phyloP scores from a whole-genome alignment of 2,329 filamentous ascomycete genomes.

The Talaromyces funiculosus region DNA sequence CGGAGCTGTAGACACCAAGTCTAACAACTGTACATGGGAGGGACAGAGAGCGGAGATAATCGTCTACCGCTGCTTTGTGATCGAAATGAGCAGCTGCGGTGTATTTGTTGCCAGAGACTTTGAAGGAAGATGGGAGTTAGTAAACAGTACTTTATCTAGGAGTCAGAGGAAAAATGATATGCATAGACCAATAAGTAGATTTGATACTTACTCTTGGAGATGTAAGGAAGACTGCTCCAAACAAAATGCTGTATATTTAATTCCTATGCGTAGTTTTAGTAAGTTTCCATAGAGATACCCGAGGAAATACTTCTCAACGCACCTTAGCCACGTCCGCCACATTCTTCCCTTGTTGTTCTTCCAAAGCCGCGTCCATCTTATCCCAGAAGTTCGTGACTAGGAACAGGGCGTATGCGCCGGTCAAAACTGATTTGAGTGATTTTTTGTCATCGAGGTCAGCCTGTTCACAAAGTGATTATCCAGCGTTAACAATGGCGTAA shows the following conservation, averaged over 20 bases:
- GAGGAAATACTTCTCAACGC: neutral
- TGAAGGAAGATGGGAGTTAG: neutral
- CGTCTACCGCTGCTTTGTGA: conserved; percentile 51
- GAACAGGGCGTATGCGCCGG: conserved; percentile 47
- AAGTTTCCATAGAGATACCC: neutral
- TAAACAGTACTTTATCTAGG: neutral
- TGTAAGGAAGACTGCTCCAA: conserved; percentile 23
- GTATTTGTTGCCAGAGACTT: conserved; percentile 28
- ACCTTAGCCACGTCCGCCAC: conserved; percentile 27
- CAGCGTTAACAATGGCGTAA: neutral
- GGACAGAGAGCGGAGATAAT: conserved; percentile 46
- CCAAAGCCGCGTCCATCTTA: conserved; percentile 23
- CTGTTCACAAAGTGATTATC: conserved; percentile 23
- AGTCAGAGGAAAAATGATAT: neutral
- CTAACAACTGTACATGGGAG: conserved; percentile 50
- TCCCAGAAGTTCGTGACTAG: conserved; percentile 38
- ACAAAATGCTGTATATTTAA: conserved; percentile 23
- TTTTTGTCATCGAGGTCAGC: conserved; percentile 48
- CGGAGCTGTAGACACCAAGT: conserved; percentile 50
- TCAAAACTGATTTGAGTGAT: conserved; percentile 42
- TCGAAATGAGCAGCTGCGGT: conserved; percentile 48
- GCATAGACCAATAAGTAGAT: neutral
- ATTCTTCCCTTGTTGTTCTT: conserved; percentile 22
- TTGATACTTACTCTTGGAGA: conserved; percentile 19
- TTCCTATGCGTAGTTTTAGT: neutral